Percentiles rank a stretch among this genome's conserved stretches.
Evolutionary conservation across 495 filamentous ascomycete species (phyloP).

Genomic region (Thermothielavioides terrestris): DNA sequence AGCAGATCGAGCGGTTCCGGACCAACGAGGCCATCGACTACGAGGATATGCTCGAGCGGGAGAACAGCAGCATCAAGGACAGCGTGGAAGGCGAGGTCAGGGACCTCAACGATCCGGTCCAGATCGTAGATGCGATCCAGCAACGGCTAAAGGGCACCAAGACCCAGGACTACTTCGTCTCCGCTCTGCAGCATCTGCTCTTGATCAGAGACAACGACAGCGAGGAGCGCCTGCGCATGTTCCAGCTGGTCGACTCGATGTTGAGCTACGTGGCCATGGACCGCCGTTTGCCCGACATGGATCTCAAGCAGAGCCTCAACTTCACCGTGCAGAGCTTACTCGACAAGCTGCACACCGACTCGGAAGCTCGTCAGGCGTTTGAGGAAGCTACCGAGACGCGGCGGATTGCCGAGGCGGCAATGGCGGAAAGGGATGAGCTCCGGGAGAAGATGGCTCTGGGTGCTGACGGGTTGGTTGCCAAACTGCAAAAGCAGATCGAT

Average conservation of each 20-base stretch:
- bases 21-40: slow-evolving; percentile 96
- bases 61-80: slow-evolving; percentile 83
- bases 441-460: slow-evolving; percentile 84
- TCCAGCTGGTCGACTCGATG: slow-evolving; percentile 96
- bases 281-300: slow-evolving; percentile 87
- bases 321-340: slow-evolving; percentile 94
- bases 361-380: slow-evolving; percentile 79
- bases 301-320: slow-evolving; percentile 92
- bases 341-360: slow-evolving; percentile 93
- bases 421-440: slow-evolving; percentile 96
- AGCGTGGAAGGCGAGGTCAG: slow-evolving; percentile 84
- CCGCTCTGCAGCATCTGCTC: slow-evolving; percentile 88
- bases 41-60: slow-evolving; percentile 89
- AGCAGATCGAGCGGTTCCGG: slow-evolving; percentile 90
- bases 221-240: slow-evolving; percentile 90
- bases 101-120: slow-evolving; percentile 85
- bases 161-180: slow-evolving; percentile 91
- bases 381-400: slow-evolving; percentile 85
- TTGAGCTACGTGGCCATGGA: slow-evolving; percentile 99
- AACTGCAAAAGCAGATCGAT: slow-evolving; percentile 84
- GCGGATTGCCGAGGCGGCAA: slow-evolving; percentile 87
- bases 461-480: slow-evolving; percentile 87
- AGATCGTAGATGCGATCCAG: slow-evolving; percentile 91
- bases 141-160: slow-evolving; percentile 73
- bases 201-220: slow-evolving; percentile 87